Conservation (phyloP, 2,329 filamentous ascomycete genomes). For the Aspergillus sp. region DNA sequence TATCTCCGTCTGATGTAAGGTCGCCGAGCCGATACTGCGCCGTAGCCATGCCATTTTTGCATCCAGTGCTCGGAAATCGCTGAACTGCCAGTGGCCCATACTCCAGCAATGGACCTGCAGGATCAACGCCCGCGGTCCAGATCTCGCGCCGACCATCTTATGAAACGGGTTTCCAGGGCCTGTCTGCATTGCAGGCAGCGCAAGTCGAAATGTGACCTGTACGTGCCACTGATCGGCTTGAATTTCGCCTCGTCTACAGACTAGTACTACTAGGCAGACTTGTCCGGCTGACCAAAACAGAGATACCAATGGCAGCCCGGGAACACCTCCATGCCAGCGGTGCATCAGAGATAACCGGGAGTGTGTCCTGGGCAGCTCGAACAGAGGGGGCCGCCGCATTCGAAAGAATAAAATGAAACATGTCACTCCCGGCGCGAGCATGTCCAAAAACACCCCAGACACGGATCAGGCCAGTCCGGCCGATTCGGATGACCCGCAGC, state of each 20-base stretch:
- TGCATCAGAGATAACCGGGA: conserved; percentile 50
- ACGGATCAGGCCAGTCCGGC: conserved; percentile 16
- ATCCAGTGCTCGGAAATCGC: no score
- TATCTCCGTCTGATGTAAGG: no score
- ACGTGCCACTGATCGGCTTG: no score
- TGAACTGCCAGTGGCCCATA: no score
- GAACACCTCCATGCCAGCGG: conserved; percentile 47
- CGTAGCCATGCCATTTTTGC: no score
- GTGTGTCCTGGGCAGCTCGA: conserved; percentile 51
- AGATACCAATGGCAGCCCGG: conserved; percentile 39
- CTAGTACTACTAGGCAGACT: no score
- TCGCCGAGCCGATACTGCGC: no score
- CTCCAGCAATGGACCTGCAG: conserved; percentile 9
- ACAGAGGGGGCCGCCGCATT: conserved; percentile 50
- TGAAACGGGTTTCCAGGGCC: conserved; percentile 40
- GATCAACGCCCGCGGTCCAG: conserved; percentile 11
- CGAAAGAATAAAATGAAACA: conserved; percentile 42
- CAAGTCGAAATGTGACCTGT: conserved; percentile 45
- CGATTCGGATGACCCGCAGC: conserved; percentile 17
- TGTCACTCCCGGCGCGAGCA: conserved; percentile 18
- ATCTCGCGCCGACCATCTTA: conserved; percentile 22
- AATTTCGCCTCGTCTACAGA: no score
- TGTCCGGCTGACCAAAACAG: conserved; percentile 21
- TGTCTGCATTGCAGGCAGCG: conserved; percentile 42
- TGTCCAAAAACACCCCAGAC: conserved; percentile 18